Evolutionary conservation across 2,329 filamentous ascomycete genomes (phyloP).

Genomic region (Fusarium vanettenii): DNA sequence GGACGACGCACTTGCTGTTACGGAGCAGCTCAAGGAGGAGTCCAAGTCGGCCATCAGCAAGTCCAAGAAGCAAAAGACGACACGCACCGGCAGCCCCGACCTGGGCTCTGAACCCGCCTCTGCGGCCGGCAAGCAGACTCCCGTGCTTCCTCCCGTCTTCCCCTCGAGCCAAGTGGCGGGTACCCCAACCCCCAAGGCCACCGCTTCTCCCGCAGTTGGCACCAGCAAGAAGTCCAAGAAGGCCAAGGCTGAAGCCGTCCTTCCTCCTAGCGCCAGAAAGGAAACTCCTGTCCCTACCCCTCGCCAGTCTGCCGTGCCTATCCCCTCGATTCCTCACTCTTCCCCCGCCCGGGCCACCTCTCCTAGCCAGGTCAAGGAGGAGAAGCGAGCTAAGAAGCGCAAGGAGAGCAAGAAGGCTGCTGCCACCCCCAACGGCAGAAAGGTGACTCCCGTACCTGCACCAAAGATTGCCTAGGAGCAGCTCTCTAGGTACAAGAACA

Average conservation of each 20-base stretch:
- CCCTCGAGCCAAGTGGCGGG: conserved; percentile 32
- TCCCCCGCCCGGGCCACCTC: conserved; percentile 34
- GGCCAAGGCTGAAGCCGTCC: conserved; percentile 37
- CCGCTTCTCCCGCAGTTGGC: conserved; percentile 35
- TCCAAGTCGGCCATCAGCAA: conserved; percentile 52
- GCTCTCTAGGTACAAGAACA: conserved; percentile 11
- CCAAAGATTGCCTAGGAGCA: conserved; percentile 42
- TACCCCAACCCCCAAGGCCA: conserved; percentile 40
- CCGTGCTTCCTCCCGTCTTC: conserved; percentile 47
- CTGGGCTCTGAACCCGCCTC: conserved; percentile 47
- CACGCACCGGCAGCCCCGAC: conserved; percentile 48
- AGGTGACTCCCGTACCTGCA: conserved; percentile 43
- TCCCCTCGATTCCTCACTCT: conserved; percentile 51
- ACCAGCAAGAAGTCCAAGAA: conserved; percentile 46
- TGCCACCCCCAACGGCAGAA: conserved; percentile 38
- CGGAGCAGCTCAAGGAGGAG: conserved; percentile 51
- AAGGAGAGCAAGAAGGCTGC: conserved; percentile 40
- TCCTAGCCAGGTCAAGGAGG: conserved; percentile 39
- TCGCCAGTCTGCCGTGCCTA: conserved; percentile 47
- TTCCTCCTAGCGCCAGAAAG: conserved; percentile 29
- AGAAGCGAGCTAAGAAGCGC: conserved; percentile 47
- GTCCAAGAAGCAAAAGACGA: conserved; percentile 55
- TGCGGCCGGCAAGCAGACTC: conserved; percentile 44
- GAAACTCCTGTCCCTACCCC: conserved; percentile 46
- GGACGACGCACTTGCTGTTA: conserved; percentile 51